Evolutionary conservation across 495 filamentous ascomycete genomes (phyloP), one percentile per base, ranked within the genome.

Genomic region (Aspergillus kassunensis): DNA sequence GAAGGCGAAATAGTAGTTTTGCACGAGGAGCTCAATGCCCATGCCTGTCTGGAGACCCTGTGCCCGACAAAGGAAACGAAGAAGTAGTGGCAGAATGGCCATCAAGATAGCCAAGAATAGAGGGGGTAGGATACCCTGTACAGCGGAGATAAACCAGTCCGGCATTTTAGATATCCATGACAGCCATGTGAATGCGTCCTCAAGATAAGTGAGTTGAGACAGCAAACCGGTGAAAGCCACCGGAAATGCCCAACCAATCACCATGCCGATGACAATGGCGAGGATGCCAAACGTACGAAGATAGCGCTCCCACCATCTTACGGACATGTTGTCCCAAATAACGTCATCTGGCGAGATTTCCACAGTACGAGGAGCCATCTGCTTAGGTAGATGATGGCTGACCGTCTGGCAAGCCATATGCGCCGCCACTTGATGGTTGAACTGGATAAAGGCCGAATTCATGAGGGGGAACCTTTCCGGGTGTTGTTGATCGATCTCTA

Each of bases 361-460:
- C 15, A 97, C 87, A 36, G 87, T 80, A 18, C 93, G 87, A 23
- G 93, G 95, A 3, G 89, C 85, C 93, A 98, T 98, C 47, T 92
- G 86, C 60, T 91, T 90, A 2, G 95, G 95, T 6, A 93, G 65
- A 60, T 98, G 93, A 60, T 97, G 92, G 36, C 83, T 91, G 54
- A 96, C 82, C 20, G 90, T 79, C 67, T 98, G 93, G 65, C 90
- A 96, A 51, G 92, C 92, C 93, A 98, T 97, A 60, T 98, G 93
- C 2, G 93, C 93, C 7, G 91, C 90, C 5, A 96, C 89, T 68
- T 98, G 93, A 60, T 96, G 88, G 59, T 97, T 96, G 78, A 98
- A 98, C 65, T 98, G 93, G 48, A 98, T 90, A 61, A 98, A 98
- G 12, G 93, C 93, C 11, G 95, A 96, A 60, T 91, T 97, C 92